Evolutionary conservation across 176 grass and related monocot species (phyloP).

Genomic region (Tillandsia fasciculata): DNA sequence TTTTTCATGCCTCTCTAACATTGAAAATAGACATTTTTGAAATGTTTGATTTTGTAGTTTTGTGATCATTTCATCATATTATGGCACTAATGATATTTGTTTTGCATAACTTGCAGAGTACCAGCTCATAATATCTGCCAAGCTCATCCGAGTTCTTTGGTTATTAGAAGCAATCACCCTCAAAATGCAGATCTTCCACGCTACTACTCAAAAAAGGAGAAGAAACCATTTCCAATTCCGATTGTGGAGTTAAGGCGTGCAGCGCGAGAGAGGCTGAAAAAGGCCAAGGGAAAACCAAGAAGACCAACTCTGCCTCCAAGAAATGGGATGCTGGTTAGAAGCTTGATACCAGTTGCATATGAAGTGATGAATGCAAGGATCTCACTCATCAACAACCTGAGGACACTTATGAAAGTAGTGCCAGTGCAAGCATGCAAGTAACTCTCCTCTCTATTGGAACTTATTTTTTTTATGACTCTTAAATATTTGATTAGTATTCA

Average conservation of each 20-base stretch:
- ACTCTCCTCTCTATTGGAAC: conserved; percentile 12
- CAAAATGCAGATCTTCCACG: conserved; percentile 85
- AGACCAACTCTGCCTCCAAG: conserved; percentile 52
- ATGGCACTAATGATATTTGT: neutral
- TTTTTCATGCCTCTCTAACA: neutral
- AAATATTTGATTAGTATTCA: too few relatives aligned
- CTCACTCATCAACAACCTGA: conserved; percentile 84
- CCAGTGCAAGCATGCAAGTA: conserved; percentile 93
- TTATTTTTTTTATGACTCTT: neutral
- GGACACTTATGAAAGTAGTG: conserved; percentile 76
- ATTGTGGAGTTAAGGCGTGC: conserved; percentile 72
- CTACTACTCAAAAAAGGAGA: conserved; percentile 62
- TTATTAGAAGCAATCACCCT: conserved; percentile 46
- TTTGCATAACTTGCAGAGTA: conserved; percentile 22
- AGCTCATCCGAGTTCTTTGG: neutral
- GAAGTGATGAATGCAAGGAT: conserved; percentile 84
- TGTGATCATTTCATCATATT: neutral
- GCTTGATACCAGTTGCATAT: conserved; percentile 85
- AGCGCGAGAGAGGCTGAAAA: conserved; percentile 67
- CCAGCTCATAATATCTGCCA: conserved; percentile 25
- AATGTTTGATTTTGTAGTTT: neutral
- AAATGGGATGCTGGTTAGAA: conserved; percentile 75
- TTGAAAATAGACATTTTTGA: neutral
- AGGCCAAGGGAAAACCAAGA: conserved; percentile 51
- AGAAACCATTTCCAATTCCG: conserved; percentile 96